phyloP scores from a whole-genome alignment of 1,139 yeast species.

The Hyphopichia wangnamkhiaoensis region DNA sequence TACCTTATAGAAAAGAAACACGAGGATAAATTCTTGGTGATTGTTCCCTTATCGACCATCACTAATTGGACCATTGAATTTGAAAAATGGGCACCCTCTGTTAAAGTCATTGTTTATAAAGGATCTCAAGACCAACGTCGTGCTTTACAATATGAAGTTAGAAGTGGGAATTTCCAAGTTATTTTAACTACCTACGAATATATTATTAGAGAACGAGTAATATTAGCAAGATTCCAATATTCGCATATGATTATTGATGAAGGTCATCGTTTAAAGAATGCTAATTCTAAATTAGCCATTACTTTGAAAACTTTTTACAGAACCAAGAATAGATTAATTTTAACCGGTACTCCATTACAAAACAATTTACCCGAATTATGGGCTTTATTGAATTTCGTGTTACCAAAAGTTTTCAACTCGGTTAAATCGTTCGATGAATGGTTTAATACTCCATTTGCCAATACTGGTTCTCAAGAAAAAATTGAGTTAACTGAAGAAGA shows the following conservation, averaged over 20 bases:
- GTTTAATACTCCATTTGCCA: conserved; percentile 85
- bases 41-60: conserved; percentile 81
- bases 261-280: conserved; percentile 86
- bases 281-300: conserved; percentile 69
- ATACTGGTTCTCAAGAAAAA: conserved; percentile 79
- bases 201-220: conserved; percentile 70
- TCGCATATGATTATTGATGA: conserved; percentile 88
- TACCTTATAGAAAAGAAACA: conserved; percentile 72
- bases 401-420: conserved; percentile 80
- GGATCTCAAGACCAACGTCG: conserved; percentile 76
- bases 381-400: conserved; percentile 77
- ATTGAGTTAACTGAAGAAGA: conserved; percentile 89
- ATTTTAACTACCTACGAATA: conserved; percentile 79
- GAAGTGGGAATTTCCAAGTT: conserved; percentile 71
- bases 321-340: conserved; percentile 73
- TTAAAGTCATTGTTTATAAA: conserved; percentile 69
- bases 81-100: conserved; percentile 82
- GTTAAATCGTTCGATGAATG: conserved; percentile 87
- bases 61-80: conserved; percentile 86
- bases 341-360: conserved; percentile 88
- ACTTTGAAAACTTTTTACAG: conserved; percentile 74
- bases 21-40: conserved; percentile 71
- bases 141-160: conserved; percentile 59
- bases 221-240: conserved; percentile 71
- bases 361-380: conserved; percentile 83